Base-by-base conservation (phyloP, 2,329 filamentous ascomycete genomes). In the Talaromyces verruculosus region DNA sequence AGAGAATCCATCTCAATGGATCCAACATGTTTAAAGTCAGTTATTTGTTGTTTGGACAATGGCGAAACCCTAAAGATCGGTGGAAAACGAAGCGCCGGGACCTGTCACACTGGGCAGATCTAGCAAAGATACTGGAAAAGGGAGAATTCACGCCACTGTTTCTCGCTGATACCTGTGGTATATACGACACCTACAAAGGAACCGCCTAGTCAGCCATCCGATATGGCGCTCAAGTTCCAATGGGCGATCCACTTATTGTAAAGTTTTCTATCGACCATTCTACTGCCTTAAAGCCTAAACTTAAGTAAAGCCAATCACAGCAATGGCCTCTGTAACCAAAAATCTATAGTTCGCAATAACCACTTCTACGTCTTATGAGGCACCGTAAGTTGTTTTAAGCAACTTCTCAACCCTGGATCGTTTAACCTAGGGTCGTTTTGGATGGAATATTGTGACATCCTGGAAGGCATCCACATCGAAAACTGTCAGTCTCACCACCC, bases 161-260 rank as follows among this genome's bases (percentile, higher is more conserved):
- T 73, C 78, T 84, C 60, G 83, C 83, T 2, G 83, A 84, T 67
- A 80, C 83, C 0, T 75, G 83, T 0, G 81, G 81, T 2, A 86
- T 87, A 4, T 90, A 91, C 71, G 88, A 91, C 77, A 87, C 91
- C 3, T 91, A 89, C 75, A 86, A 87, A 67, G 84, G 87, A 0
- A 85, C 85, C 0, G 75, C 80, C 3, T 82, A 84, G 2, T 84
- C 88, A 0, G 86, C 87, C 0, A 84, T 89, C 59, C 74, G 82
- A 0, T 85, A 87, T 0, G 89, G 87, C 0, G 87, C 88, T 0
- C 89, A 91, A 75, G 90, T 87, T 83, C 89, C 89, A 0, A 86
- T 90, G 22, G 89, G 89, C 67, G 88, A 91, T 73, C 88, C 88
- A 0, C 72, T 90, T 19, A 60, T 60, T 33, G 58, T 60, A 33